phyloP scores from a whole-genome alignment of 75 land plant genomes.

The Pinus tabuliformis region DNA sequence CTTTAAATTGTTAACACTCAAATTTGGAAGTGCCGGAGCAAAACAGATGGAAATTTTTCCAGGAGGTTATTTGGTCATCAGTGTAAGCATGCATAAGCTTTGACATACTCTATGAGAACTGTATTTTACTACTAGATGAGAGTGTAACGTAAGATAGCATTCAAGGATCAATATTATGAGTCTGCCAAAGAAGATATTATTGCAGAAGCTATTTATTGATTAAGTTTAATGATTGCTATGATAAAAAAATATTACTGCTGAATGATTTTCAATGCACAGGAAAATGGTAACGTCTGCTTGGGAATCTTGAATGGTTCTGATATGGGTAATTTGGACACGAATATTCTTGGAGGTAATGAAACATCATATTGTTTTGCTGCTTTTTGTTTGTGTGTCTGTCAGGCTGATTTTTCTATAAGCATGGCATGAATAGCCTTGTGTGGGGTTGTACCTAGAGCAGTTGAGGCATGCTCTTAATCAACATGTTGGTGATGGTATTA shows the following conservation, averaged over 20 bases:
- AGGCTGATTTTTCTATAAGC: neutral
- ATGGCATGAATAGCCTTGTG: neutral
- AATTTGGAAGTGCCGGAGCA: too few species aligned
- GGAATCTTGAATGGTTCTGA: slow-evolving; percentile 51
- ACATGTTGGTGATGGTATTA: neutral
- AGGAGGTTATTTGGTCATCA: slow-evolving; percentile 42
- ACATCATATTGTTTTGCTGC: neutral
- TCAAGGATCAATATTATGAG: too few species aligned
- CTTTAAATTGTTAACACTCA: too few species aligned
- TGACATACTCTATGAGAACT: neutral
- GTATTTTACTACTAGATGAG: too few species aligned
- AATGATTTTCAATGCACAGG: neutral
- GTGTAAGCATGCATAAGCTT: too few species aligned
- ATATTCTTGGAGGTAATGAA: too few species aligned
- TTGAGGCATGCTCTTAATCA: neutral
- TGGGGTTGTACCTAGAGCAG: neutral
- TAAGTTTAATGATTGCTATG: too few species aligned
- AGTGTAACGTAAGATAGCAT: too few species aligned
- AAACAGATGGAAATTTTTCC: slow-evolving; percentile 43
- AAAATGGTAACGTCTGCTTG: slow-evolving; percentile 75
- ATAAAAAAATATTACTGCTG: neutral
- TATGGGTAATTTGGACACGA: too few species aligned
- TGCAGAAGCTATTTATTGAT: too few species aligned
- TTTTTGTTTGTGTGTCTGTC: neutral
- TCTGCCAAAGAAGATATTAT: too few species aligned